Base-by-base conservation (phyloP, 2,329 filamentous ascomycete species). In the Cytospora piceae region DNA sequence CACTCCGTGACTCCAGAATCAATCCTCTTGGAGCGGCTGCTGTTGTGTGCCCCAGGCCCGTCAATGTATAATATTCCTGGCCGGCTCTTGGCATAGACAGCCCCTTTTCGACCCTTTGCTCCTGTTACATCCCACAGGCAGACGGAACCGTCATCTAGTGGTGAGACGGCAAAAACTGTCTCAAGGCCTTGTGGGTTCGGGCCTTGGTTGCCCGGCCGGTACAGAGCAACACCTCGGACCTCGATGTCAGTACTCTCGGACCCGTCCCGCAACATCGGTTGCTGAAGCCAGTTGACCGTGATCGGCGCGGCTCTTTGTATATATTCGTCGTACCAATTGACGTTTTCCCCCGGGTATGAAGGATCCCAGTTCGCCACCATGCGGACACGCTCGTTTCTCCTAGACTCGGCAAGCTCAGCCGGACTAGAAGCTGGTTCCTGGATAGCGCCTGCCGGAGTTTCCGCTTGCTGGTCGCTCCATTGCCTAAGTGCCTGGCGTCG, bases 321-420 rank as follows among this genome's bases (percentile, higher is more conserved):
- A 73, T 93, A 97, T 76, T 97, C 94, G 63, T 91, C 85, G 75
- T 96, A 97, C 90, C 93, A 97, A 58, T 91, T 87, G 24, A 94
- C 82, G 51, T 81, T 81, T 77, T 97, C 93, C 5, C 78, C 80
- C 0, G 88, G 85, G 69, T 90, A 93, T 0, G 86, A 87, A 0
- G 92, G 92, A 71, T 97, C 92, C 93, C 93, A 97, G 70, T 92
- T 92, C 5, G 89, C 88, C 73, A 91, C 80, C 65, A 92, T 84
- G 58, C 87, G 84, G 27, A 80, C 77, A 63, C 80, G 79, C 70
- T 84, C 79, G 63, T 68, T 78, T 73, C 72, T 72, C 65, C 74
- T 69, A 27, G n/a, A 34, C 15, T 57, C n/a, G 34, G 49, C 24
- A 29, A 60, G 49, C 27, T 29, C 31, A 24, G 58, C 27, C 5